These are phyloP conservation scores for Atkinsonella hypoxylon DNA, from an alignment of 2,329 filamentous ascomycete genomes.

Conservation along the genomic window DNA sequence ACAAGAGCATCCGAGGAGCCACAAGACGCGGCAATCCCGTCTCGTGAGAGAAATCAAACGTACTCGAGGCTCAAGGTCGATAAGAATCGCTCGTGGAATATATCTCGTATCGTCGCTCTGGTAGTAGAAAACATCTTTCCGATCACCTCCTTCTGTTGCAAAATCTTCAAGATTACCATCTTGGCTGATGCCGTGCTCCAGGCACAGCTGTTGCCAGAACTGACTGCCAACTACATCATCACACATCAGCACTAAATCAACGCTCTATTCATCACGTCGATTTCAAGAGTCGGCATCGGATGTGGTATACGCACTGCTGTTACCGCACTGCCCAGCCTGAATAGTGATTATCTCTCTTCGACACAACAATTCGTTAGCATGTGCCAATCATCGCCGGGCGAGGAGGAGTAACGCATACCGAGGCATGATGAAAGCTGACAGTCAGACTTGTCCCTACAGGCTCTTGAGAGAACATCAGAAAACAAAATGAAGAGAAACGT, in stretches of 20 bases:
- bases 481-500: not conserved
- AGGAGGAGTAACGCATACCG: constrained; percentile 10
- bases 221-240: constrained; percentile 67
- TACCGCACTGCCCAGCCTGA: constrained; percentile 97
- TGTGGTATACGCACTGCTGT: constrained; percentile 65
- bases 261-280: not conserved
- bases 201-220: constrained; percentile 98
- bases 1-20: not conserved
- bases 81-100: constrained; percentile 88
- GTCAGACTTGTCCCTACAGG: not conserved
- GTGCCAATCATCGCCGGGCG: constrained; percentile 1
- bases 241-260: not conserved
- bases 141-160: constrained; percentile 91
- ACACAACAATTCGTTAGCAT: not conserved
- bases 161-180: constrained; percentile 97
- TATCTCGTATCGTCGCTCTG: constrained; percentile 98
- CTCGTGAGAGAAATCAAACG: constrained; percentile 3
- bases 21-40: not conserved
- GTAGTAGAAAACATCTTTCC: constrained; percentile 99
- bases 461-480: not conserved
- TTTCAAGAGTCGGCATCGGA: not conserved
- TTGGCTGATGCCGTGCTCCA: constrained; percentile 95
- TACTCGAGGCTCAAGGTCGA: constrained; percentile 88
- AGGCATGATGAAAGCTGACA: constrained; percentile 13
- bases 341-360: constrained; percentile 95